A percentile compares a stretch with the other conserved stretches of the same genome.
Evolutionary conservation across 1,284 basidiomycete genomes (phyloP).

Genomic region (Moesziomyces sp.): DNA sequence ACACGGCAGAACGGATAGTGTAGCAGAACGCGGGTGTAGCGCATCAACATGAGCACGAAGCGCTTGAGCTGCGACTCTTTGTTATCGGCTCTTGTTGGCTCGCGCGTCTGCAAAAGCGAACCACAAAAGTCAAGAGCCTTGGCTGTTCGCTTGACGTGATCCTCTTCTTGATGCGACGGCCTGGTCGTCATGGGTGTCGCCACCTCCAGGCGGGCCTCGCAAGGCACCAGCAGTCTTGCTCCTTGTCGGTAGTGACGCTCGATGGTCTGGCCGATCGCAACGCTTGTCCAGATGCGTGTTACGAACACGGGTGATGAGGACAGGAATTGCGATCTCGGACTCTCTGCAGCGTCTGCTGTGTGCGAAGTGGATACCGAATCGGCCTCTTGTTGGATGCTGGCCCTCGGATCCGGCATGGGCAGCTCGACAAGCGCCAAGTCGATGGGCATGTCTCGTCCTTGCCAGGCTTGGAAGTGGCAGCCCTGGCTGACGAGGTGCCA

Average conservation of each 20-base stretch:
- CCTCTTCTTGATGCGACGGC: constrained; percentile 3
- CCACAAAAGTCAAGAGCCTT: constrained; percentile 12
- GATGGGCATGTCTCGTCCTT: constrained; percentile 12
- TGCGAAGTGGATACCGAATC: no score
- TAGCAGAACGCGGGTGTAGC: constrained; percentile 12
- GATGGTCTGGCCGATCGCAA: constrained; percentile 13
- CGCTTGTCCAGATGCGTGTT: constrained; percentile 17
- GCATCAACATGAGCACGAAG: constrained; percentile 13
- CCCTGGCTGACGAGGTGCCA: constrained; percentile 12
- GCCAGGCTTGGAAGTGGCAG: constrained; percentile 10
- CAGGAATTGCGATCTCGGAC: not conserved
- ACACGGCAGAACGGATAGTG: constrained; percentile 18
- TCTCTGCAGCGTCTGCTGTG: no score
- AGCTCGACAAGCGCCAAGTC: constrained; percentile 11
- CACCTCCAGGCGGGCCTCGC: constrained; percentile 8
- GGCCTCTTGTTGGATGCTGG: not conserved
- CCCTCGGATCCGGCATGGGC: constrained; percentile 11
- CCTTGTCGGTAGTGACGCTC: constrained; percentile 13
- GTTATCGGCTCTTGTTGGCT: not conserved
- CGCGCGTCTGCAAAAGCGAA: constrained; percentile 11
- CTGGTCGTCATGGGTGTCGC: not conserved
- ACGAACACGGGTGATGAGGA: constrained; percentile 11
- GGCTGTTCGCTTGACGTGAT: constrained; percentile 5
- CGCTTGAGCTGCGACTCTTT: constrained; percentile 12
- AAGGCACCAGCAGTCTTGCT: constrained; percentile 7